Percentiles rank a stretch among this genome's conserved stretches.
phyloP scores from a whole-genome alignment of 2,329 filamentous ascomycete genomes.

The Tolypocladium amazonense region DNA sequence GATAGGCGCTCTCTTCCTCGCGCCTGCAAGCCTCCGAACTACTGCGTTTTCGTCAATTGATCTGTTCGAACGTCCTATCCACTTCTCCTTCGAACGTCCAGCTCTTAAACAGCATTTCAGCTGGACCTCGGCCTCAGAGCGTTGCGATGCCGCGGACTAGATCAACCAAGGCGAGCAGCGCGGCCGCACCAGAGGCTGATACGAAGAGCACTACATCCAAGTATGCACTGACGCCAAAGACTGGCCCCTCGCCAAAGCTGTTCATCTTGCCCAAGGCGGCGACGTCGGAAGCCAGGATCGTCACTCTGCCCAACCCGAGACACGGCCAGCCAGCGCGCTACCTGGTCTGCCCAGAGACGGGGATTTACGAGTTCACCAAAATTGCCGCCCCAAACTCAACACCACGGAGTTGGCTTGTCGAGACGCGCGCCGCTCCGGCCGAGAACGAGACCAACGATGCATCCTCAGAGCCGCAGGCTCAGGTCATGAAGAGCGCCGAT shows the following conservation, averaged over 20 bases:
- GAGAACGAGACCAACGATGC: conserved; percentile 9
- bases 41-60: no score
- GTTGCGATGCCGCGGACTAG: conserved; percentile 39
- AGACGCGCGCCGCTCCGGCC: conserved; percentile 14
- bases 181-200: conserved; percentile 14
- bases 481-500: conserved; percentile 54
- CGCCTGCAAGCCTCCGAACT: background rate
- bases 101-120: background rate
- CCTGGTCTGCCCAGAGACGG: conserved; percentile 49
- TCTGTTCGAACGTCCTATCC: background rate
- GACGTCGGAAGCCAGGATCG: conserved; percentile 42
- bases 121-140: background rate
- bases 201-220: conserved; percentile 18
- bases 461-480: conserved; percentile 9
- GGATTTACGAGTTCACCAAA: conserved; percentile 55
- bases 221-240: conserved; percentile 28
- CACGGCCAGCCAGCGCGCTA: conserved; percentile 45
- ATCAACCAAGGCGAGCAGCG: conserved; percentile 25
- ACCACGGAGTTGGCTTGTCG: conserved; percentile 54
- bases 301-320: conserved; percentile 50
- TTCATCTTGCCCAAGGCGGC: conserved; percentile 51
- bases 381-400: conserved; percentile 40
- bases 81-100: background rate
- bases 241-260: conserved; percentile 37
- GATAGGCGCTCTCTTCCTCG: background rate